phyloP scores from a whole-genome alignment of 225 moss, liverwort and hornwort species.

The Pseudoscleropodium purum region DNA sequence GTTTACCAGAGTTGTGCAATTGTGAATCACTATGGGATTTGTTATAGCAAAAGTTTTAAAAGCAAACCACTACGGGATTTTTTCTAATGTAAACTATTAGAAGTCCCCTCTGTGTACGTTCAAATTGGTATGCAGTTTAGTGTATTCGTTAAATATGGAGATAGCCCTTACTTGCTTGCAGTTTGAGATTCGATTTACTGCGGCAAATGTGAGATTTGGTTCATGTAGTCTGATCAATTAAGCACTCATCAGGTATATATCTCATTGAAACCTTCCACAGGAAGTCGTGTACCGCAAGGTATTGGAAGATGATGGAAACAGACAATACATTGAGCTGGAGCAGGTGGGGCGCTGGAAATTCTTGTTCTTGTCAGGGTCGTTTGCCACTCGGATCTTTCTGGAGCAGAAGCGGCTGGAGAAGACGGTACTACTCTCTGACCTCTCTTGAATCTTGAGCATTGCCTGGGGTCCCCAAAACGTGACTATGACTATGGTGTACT shows the following conservation, averaged over 20 bases:
- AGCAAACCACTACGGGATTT: too few species aligned
- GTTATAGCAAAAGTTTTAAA: not conserved
- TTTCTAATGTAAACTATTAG: not conserved
- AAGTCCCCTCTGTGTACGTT: not conserved
- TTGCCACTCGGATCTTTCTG: conserved; percentile 51
- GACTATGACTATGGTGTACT: not conserved
- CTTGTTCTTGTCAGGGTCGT: conserved; percentile 59
- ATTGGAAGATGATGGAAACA: conserved; percentile 76
- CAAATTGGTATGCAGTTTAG: not conserved
- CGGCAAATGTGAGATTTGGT: not conserved
- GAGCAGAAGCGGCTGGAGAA: conserved; percentile 69
- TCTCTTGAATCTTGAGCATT: not conserved
- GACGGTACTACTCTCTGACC: conserved; percentile 17
- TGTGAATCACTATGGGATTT: not conserved
- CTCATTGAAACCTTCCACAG: conserved; percentile 9
- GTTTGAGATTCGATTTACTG: not conserved
- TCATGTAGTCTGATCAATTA: not conserved
- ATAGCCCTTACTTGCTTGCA: not conserved
- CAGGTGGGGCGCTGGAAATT: conserved; percentile 85
- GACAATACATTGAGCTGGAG: conserved; percentile 79
- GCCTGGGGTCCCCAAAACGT: not conserved
- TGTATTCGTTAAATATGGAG: not conserved
- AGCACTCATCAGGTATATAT: not conserved
- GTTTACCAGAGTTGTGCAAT: not conserved
- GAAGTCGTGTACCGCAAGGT: conserved; percentile 86